phyloP scores from a whole-genome alignment of 148 eudicot species.

The Rhododendron williamsianum region DNA sequence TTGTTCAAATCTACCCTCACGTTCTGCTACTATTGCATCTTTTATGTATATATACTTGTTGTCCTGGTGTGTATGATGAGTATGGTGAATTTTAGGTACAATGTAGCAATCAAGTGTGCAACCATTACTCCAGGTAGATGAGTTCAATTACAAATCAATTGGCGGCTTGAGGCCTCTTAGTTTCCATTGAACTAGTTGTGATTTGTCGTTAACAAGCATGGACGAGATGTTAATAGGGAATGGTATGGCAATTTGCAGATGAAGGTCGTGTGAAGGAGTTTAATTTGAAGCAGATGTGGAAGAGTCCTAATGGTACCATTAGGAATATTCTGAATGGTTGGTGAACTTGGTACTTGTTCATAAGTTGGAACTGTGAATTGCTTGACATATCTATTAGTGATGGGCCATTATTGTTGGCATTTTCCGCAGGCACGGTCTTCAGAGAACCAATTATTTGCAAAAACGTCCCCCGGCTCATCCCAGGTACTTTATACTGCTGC shows the following conservation, averaged over 20 bases:
- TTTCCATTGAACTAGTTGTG: background rate
- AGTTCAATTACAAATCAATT: background rate
- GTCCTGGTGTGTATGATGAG: slow-evolving; percentile 6
- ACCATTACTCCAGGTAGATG: slow-evolving; percentile 69
- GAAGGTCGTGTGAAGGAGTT: slow-evolving; percentile 69
- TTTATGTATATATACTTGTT: background rate
- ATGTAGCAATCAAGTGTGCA: slow-evolving; percentile 81
- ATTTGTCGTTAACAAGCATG: background rate
- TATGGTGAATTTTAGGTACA: slow-evolving; percentile 44
- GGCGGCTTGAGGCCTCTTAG: background rate
- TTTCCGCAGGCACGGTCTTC: slow-evolving; percentile 61
- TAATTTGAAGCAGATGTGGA: slow-evolving; percentile 66
- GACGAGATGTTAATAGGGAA: background rate
- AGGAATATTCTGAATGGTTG: slow-evolving; percentile 73
- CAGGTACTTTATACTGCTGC: slow-evolving; percentile 24
- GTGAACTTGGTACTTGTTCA: slow-evolving; percentile 13
- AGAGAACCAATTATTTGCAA: slow-evolving; percentile 74
- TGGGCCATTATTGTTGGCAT: background rate
- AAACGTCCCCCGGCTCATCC: slow-evolving; percentile 68
- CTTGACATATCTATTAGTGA: slow-evolving; percentile 2
- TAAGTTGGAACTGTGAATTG: background rate
- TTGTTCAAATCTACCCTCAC: no score
- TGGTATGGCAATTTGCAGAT: slow-evolving; percentile 29
- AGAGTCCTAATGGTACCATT: slow-evolving; percentile 78
- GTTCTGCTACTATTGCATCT: background rate